Evolutionary conservation across 2,329 filamentous ascomycete species (phyloP).

Genomic region (Trichoderma endophyticum): DNA sequence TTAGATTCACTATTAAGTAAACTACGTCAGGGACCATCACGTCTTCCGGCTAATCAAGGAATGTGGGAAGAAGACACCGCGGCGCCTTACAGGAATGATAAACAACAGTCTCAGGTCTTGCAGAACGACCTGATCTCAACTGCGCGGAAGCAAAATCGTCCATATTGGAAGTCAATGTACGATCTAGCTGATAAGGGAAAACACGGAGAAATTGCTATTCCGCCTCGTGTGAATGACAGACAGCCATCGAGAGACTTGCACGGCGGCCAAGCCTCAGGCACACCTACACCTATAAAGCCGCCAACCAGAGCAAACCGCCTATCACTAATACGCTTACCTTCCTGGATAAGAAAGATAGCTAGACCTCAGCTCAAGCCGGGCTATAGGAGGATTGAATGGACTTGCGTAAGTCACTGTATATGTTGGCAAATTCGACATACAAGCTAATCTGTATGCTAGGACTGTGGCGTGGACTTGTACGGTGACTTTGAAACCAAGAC

Average conservation of each 20-base stretch:
- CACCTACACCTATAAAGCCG: not conserved
- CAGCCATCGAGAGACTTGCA: not conserved
- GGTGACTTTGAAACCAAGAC: not conserved
- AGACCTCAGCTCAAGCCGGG: not conserved
- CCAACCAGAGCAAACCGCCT: not conserved
- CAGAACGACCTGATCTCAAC: not conserved
- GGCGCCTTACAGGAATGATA: not conserved
- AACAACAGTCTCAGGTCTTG: not conserved
- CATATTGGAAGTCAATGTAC: not conserved
- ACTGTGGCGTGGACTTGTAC: not conserved
- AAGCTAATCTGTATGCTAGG: not conserved
- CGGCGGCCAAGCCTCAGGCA: not conserved
- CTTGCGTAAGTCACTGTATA: not conserved
- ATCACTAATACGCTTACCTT: accelerated
- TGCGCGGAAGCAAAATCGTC: not conserved
- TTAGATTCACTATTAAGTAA: not conserved
- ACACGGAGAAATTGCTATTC: not conserved
- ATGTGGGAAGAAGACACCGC: not conserved
- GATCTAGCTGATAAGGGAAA: not conserved
- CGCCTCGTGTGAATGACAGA: not conserved
- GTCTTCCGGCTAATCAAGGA: not conserved
- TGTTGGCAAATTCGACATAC: too few relatives aligned
- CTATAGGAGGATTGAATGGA: not conserved
- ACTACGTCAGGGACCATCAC: not conserved
- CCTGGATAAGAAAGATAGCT: not conserved